Evolutionary conservation across 495 filamentous ascomycete genomes (phyloP), one percentile per base, ranked within the genome.

Genomic region (Halenospora varia): DNA sequence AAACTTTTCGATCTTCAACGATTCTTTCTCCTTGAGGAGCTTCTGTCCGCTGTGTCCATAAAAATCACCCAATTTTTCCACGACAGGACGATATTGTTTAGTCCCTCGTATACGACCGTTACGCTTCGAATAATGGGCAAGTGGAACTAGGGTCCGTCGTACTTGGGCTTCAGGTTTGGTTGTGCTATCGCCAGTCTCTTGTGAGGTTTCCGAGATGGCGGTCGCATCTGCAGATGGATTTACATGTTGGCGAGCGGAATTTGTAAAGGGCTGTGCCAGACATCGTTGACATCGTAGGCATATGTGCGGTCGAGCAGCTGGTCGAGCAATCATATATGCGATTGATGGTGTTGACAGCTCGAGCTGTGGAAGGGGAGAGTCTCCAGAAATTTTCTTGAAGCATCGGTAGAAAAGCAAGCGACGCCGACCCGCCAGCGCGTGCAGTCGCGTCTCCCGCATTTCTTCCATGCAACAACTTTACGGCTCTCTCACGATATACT

Each of bases 271-370:
- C 59, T 59, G 56, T 24, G 62, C 52, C 58, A 75, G 65, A 62
- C 65, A 70, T 46, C 73, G 56, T 40, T 68, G 77, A 65, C 78
- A 82, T 69, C 71, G 63, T 44, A 79, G 62, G 71, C 78, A 82
- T 66, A 80, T 70, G 55, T 74, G 72, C 65, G 71, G 58, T 54
- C 70, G 54, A 13, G 66, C 51, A 15, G 67, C 58, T 49, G 65
- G 66, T 54, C 70, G 66, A 49, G 70, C 50, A 62, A 80, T 71
- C 78, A 82, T 80, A 48, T 67, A 68, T 63, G 60, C 60, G 46
- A 64, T 25, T 23, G 20, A 25, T 49, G 47, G 25, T 49, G 47
- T 25, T 49, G 6, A 9, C 19, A 9, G 8, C 4, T 3, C 8
- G 47, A 24, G 19, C 47, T 10, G 19, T 6, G 10, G 19, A n/a